phyloP scores from a whole-genome alignment of 345 rosid species.

The Sapria himalayana region DNA sequence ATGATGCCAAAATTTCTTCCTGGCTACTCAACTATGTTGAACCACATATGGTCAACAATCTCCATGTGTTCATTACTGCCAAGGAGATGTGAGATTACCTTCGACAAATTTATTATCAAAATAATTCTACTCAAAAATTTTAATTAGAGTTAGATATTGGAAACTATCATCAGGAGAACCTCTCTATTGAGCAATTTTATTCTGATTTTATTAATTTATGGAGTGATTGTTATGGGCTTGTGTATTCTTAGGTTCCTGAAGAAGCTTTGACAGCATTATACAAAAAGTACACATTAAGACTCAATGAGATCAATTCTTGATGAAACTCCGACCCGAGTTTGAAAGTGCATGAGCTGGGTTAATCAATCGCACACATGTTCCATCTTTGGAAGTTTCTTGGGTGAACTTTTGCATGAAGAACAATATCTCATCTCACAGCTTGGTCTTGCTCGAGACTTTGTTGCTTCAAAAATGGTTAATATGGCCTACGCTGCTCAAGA shows the following conservation, averaged over 20 bases:
- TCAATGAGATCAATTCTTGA: too few relatives aligned
- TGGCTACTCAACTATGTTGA: too few relatives aligned
- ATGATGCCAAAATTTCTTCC: neutral
- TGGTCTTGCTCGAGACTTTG: neutral
- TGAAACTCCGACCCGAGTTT: neutral
- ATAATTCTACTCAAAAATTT: too few relatives aligned
- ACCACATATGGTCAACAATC: neutral
- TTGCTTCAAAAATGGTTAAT: neutral
- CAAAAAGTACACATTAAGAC: neutral
- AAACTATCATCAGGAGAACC: neutral
- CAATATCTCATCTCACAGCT: neutral
- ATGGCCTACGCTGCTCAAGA: neutral
- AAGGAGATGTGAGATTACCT: neutral
- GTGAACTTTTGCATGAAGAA: constrained; percentile 1
- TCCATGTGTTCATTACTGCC: neutral
- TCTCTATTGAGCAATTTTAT: constrained; percentile 3
- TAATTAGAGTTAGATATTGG: too few relatives aligned
- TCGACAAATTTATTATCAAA: neutral
- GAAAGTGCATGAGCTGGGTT: neutral
- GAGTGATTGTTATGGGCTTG: neutral
- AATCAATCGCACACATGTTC: neutral
- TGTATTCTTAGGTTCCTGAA: neutral
- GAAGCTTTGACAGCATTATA: neutral
- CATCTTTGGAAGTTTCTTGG: constrained; percentile 1
- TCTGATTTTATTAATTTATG: neutral